These are phyloP conservation scores for Debaryomycetaceae sp. DNA, from an alignment of 1,139 yeast species.

Conservation along the genomic window DNA sequence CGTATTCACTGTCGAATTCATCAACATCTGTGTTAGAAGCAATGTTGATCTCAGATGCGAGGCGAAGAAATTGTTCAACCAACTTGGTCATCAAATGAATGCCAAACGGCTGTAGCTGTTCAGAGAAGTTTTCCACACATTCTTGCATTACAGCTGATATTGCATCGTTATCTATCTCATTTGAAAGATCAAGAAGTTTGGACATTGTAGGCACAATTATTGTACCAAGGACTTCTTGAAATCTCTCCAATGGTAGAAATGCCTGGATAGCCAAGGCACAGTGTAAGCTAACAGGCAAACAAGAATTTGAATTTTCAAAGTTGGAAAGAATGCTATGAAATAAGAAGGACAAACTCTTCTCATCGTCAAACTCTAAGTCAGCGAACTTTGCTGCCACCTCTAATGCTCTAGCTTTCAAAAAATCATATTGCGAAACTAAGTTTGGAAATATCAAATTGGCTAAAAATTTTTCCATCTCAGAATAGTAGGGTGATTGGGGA, in stretches of 20 bases:
- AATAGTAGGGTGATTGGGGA: slow-evolving; percentile 55
- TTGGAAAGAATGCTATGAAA: slow-evolving; percentile 68
- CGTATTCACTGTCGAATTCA: slow-evolving; percentile 40
- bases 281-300: slow-evolving; percentile 78
- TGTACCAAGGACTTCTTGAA: slow-evolving; percentile 62
- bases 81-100: slow-evolving; percentile 78
- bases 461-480: slow-evolving; percentile 70
- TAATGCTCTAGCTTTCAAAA: slow-evolving; percentile 80
- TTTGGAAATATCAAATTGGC: slow-evolving; percentile 67
- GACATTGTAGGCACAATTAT: slow-evolving; percentile 83
- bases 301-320: slow-evolving; percentile 46
- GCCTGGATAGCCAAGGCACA: slow-evolving; percentile 87
- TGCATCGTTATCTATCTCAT: slow-evolving; percentile 83
- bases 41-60: slow-evolving; percentile 67
- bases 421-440: slow-evolving; percentile 61
- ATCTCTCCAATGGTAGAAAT: slow-evolving; percentile 60
- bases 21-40: slow-evolving; percentile 50
- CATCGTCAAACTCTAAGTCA: slow-evolving; percentile 53
- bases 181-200: slow-evolving; percentile 67
- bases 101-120: slow-evolving; percentile 91
- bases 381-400: slow-evolving; percentile 72
- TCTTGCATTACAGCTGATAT: slow-evolving; percentile 93
- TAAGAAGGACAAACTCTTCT: slow-evolving; percentile 47
- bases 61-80: slow-evolving; percentile 73
- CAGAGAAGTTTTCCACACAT: slow-evolving; percentile 84